Conservation (phyloP, 768 basidiomycete genomes). For the Tricholoma furcatifolium region DNA sequence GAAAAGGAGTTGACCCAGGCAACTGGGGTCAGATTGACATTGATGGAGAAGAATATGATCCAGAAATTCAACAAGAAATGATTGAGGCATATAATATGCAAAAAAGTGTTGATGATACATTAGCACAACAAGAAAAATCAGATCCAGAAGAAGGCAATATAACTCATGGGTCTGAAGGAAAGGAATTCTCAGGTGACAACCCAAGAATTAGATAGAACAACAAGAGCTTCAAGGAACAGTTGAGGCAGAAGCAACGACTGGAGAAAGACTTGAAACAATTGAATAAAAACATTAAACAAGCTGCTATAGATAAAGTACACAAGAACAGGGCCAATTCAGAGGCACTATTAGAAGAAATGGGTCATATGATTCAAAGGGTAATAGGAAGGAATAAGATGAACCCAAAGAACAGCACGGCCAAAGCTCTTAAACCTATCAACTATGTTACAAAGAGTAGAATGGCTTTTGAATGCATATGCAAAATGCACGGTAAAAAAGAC, state of each 20-base stretch:
- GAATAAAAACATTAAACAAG: not conserved
- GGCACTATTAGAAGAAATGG: not conserved
- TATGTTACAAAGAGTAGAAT: constrained; percentile 2
- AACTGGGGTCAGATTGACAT: constrained; percentile 2
- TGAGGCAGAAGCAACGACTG: not conserved
- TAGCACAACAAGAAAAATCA: not conserved
- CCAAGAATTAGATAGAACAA: too few species aligned
- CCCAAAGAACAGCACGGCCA: too few species aligned
- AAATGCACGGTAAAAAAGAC: not conserved
- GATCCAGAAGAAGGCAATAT: too few species aligned
- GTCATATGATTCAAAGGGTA: not conserved
- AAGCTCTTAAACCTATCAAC: not conserved
- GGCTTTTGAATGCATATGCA: not conserved
- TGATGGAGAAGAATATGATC: not conserved
- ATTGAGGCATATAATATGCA: not conserved
- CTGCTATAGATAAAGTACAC: not conserved
- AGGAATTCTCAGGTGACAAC: too few species aligned
- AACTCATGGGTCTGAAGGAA: too few species aligned
- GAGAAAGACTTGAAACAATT: too few species aligned
- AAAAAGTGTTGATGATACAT: too few species aligned
- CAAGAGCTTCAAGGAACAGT: not conserved
- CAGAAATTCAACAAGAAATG: not conserved
- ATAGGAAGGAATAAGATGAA: too few species aligned
- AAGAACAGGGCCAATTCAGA: not conserved
- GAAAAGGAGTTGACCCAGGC: not conserved